phyloP scores from a whole-genome alignment of 768 basidiomycete genomes.

The Gloeophyllum trabeum region DNA sequence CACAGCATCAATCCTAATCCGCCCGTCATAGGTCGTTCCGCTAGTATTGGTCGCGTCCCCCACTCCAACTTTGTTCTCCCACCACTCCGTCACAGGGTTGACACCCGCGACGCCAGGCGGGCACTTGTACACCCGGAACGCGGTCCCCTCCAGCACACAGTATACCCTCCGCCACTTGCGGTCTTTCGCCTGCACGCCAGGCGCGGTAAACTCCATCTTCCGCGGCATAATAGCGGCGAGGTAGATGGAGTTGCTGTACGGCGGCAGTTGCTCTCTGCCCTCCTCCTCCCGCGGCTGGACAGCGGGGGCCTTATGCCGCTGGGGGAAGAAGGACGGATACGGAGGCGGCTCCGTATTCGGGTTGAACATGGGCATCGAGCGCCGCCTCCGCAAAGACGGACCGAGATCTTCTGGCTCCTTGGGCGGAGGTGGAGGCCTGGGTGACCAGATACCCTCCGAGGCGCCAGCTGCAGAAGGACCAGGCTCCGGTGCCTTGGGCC shows the following conservation, averaged over 20 bases:
- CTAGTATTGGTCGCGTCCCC: conserved; percentile 34
- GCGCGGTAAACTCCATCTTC: conserved; percentile 86
- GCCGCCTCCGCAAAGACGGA: conserved; percentile 39
- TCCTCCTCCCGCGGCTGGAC: conserved; percentile 66
- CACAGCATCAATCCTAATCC: conserved; percentile 15
- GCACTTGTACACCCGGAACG: conserved; percentile 64
- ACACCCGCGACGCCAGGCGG: conserved; percentile 35
- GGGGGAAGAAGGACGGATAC: conserved; percentile 39
- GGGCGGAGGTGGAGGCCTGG: background rate
- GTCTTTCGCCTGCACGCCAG: conserved; percentile 82
- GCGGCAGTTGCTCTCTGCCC: conserved; percentile 69
- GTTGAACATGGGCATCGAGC: conserved; percentile 63
- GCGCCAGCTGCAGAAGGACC: background rate
- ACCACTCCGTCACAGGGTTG: conserved; percentile 50
- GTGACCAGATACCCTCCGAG: background rate
- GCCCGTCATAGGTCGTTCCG: background rate
- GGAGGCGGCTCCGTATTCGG: conserved; percentile 53
- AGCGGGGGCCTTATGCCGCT: conserved; percentile 10
- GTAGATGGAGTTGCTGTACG: conserved; percentile 74
- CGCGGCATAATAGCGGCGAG: conserved; percentile 74
- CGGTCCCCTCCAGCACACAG: conserved; percentile 89
- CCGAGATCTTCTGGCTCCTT: background rate
- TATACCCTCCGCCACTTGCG: conserved; percentile 86
- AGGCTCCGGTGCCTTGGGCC: background rate
- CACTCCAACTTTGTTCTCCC: conserved; percentile 70